Evolutionary conservation across 306 rosid genomes (phyloP).

Genomic region (Citrullus amarus): DNA sequence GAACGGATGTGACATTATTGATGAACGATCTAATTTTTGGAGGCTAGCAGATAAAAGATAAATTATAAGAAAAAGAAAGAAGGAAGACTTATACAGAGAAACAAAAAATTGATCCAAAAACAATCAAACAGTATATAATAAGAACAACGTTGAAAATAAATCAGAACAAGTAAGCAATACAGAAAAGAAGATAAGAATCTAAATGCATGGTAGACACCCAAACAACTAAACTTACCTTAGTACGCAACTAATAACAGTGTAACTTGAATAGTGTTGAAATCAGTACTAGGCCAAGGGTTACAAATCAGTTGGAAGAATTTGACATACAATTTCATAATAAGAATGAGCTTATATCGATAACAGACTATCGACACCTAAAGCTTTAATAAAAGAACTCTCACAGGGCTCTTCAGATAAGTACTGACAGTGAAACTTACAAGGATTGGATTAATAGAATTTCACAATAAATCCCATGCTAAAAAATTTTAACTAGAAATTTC

Average conservation of each 20-base stretch:
- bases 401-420: background rate
- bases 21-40: constrained; percentile 78
- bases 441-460: background rate
- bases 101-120: background rate
- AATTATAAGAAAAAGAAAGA: constrained; percentile 4
- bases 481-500: background rate
- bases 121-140: background rate
- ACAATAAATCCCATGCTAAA: background rate
- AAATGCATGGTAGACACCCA: background rate
- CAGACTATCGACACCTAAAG: background rate
- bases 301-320: background rate
- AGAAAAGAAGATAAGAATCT: background rate
- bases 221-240: background rate
- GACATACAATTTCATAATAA: background rate
- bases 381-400: background rate
- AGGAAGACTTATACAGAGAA: background rate
- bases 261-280: background rate
- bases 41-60: constrained; percentile 49
- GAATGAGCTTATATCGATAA: background rate
- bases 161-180: background rate
- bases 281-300: background rate
- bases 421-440: background rate
- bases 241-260: background rate
- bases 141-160: background rate
- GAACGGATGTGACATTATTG: constrained; percentile 63